Evolutionary conservation across 2,329 filamentous ascomycete genomes (phyloP), one percentile per base, ranked within the genome.

Genomic region (Aureobasidium melanogenum): DNA sequence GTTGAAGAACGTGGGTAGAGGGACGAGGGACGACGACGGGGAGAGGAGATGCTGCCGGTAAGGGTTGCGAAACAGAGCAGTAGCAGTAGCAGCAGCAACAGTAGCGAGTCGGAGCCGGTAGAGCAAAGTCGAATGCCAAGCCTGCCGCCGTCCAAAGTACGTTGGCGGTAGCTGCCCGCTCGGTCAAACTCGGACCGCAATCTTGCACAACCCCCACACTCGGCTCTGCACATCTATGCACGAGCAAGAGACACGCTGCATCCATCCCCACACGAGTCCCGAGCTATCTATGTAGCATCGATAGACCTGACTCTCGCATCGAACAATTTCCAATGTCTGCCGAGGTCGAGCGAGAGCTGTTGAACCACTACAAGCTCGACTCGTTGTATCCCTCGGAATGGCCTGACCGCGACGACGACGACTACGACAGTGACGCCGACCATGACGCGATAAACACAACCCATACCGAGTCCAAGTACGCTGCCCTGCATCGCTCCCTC

Each of bases 331-430:
- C 36, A 60, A 80, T 84, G 87, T 67, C 69, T 38, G 82, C 85
- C 65, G 89, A 94, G 70, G 83, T 86, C 69, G 88, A 94, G 70
- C 81, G 86, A 64, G 85, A 83, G 48, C 84, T 97, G 60, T 84
- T 94, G 69, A 91, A 91, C 68, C 91, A 96, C 77, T 97, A 97
- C 78, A 89, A 91, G 73, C 83, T 97, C 52, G 82, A 87, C 44
- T 89, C 82, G 15, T 80, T 89, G 22, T 92, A 85, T 73, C 93
- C 93, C 2, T 83, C 84, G 38, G 85, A 89, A 79, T 97, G 93
- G 93, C 93, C 93, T 0, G 79, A 85, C 52, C 88, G 95, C 69
- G 87, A 91, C 66, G 82, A 86, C 61, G 88, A 94, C 69, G 87
- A 91, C 72, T 87, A 93, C 66, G 82, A 86, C 61, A 85, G 83